Percentiles rank a stretch among this genome's conserved stretches.
Conservation (phyloP, 2,329 filamentous ascomycete genomes). For the Pestalotiopsis sp. region DNA sequence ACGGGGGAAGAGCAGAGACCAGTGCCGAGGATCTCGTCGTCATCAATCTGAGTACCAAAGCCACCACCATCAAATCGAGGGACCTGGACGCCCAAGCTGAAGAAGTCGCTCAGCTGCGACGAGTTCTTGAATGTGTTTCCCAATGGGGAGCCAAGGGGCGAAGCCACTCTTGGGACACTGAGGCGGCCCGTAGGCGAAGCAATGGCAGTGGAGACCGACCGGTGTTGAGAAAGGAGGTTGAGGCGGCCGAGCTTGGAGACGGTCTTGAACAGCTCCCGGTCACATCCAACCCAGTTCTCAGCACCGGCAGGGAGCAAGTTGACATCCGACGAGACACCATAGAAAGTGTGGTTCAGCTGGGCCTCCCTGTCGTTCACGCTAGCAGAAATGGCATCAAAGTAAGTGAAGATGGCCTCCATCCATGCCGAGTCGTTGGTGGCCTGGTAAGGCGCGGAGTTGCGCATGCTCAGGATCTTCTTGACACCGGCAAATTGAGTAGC, state of each 20-base stretch:
- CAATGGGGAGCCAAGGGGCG: constrained; percentile 44
- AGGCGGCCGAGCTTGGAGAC: constrained; percentile 82
- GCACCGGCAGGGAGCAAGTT: constrained; percentile 61
- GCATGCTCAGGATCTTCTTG: constrained; percentile 82
- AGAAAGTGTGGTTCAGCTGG: constrained; percentile 72
- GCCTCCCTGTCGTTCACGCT: constrained; percentile 91
- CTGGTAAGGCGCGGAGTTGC: constrained; percentile 57
- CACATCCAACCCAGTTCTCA: constrained; percentile 87
- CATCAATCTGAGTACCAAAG: constrained; percentile 58
- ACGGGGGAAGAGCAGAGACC: constrained; percentile 44
- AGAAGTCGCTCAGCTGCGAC: constrained; percentile 48
- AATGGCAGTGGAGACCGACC: constrained; percentile 50
- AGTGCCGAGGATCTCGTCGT: constrained; percentile 54
- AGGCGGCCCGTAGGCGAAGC: constrained; percentile 27
- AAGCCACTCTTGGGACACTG: constrained; percentile 31
- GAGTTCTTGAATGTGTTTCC: constrained; percentile 45
- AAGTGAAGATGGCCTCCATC: constrained; percentile 93
- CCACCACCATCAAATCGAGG: constrained; percentile 69
- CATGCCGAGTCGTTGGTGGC: constrained; percentile 74
- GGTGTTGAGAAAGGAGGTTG: constrained; percentile 79
- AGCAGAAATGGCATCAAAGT: constrained; percentile 91
- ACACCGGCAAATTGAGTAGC: constrained; percentile 92
- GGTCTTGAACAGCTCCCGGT: constrained; percentile 82
- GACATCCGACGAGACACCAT: constrained; percentile 54
- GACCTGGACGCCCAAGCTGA: constrained; percentile 48